Base-by-base conservation (phyloP, 2,329 filamentous ascomycete species). In the Botrytis fabae region DNA sequence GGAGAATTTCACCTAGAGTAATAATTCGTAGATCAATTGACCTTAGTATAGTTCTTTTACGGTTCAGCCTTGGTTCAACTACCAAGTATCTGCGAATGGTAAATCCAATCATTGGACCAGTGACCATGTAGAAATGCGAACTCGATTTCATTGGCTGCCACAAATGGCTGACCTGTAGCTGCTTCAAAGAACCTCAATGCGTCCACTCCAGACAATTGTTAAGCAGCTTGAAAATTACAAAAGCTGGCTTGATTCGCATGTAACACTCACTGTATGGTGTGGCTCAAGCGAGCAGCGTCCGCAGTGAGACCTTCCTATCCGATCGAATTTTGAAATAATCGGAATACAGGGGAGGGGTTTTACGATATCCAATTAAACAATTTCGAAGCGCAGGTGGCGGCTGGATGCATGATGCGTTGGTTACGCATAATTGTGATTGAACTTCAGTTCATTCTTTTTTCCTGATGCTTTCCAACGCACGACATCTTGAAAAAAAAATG, bases 371-470 rank as follows among this genome's bases (percentile, higher is more conserved):
- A 57, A 28, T 57, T 14, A 57, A 9, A 28, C 1, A 28, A 6
- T 28, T 9, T 28, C 0, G 14, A 57, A 2, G n/a, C 6, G 14
- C n/a, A 4, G 14, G 7, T 4, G 2, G n/a, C n/a, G 14, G 14
- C 51, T 57, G 14, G 7, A 57, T 57, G 51, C n/a, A 18, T 57
- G 6, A 57, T 57, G 51, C n/a, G 51, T 28, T 57, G 51, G 51
- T 57, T 18, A 28, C 51, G 51, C n/a, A 57, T 57, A 32, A 18
- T 28, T n/a, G 0, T 57, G n/a, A 57, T 57, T 57, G n/a, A 28
- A 57, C 14, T 57, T 28, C 51, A 9, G n/a, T 57, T 57, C n/a
- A 18, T 57, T 54, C n/a, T 16, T 16, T 51, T 54, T 14, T 42
- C 14, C 51, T 57, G 14, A 9, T 28, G 51, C 51, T 28, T 57